Percentiles rank a stretch among this genome's conserved stretches.
Evolutionary conservation across 345 rosid genomes (phyloP).

Genomic region (Punica granatum): DNA sequence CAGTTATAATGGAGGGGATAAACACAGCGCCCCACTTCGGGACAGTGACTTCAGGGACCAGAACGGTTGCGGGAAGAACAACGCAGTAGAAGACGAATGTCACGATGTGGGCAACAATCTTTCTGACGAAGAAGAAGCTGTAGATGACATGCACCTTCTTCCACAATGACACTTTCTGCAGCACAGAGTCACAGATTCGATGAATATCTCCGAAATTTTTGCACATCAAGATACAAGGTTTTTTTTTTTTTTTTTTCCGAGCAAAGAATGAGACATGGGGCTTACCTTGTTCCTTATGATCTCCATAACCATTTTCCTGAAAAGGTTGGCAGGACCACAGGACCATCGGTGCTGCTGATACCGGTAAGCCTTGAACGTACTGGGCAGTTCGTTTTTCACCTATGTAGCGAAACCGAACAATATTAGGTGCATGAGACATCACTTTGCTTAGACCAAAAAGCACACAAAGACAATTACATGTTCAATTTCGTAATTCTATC

Average conservation of each 20-base stretch:
- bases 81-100: slow-evolving; percentile 80
- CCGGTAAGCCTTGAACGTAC: slow-evolving; percentile 89
- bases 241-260: background rate
- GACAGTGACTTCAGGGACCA: slow-evolving; percentile 81
- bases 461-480: background rate
- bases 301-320: slow-evolving; percentile 86
- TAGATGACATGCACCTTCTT: slow-evolving; percentile 90
- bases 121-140: slow-evolving; percentile 89
- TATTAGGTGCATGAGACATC: background rate
- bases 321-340: slow-evolving; percentile 97
- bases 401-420: slow-evolving; percentile 8
- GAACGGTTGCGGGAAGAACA: slow-evolving; percentile 78
- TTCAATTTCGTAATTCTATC: background rate
- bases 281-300: slow-evolving; percentile 65
- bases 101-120: slow-evolving; percentile 77
- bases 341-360: slow-evolving; percentile 97
- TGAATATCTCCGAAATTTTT: background rate
- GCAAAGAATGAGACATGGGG: background rate
- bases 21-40: slow-evolving; percentile 94
- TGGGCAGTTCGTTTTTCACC: slow-evolving; percentile 97
- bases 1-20: slow-evolving; percentile 69
- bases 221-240: background rate
- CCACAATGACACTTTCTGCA: slow-evolving; percentile 82
- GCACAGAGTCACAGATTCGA: background rate
- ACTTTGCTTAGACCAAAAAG: background rate